Evolutionary conservation across 1,139 yeast species (phyloP), one percentile per base, ranked within the genome.

Genomic region (Candida albicans): DNA sequence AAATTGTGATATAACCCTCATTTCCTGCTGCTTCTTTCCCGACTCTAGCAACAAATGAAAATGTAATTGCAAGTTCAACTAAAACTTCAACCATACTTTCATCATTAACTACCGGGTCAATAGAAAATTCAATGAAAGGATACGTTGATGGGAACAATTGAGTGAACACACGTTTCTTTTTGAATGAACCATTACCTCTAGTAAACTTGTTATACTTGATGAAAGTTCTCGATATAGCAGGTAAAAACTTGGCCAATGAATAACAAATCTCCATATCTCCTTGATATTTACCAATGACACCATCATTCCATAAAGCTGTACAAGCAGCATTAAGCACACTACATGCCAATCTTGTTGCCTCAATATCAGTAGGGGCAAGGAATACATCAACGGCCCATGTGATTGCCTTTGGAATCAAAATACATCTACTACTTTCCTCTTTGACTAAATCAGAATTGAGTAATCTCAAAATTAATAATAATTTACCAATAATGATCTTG

Each of bases 51-150:
- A 84, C 65, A 54, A 73, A 79, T 33, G 81, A 68, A 47, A 84
- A 81, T 15, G 84, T 67, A 7, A 84, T 73, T 14, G 85, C 73
- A 43, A 87, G 59, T 59, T 89, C 97, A 42, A 86, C 70, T 47
- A 89, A 66, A 2, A 87, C 70, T 59, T 89, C 97, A 35, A 84
- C 89, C 50, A 86, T 70, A 1, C 75, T 71, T 52, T 83, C 87
- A 52, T 84, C 88, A 51, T 81, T 80, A 22, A 87, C 87, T 41
- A 83, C 73, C 0, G 95, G 84, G 58, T 88, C 96, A 54, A 87
- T 77, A 1, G 93, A 82, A 35, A 75, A 59, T 35, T 82, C 83
- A 43, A 67, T 67, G 57, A 85, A 84, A 14, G 96, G 96, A 56
- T 77, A 79, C 12, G 67, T 65, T 14, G 74, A 73, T 4, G 95